Base-by-base conservation (phyloP, 192 early-diverging fungal species). In the Mortierella hygrophila region DNA sequence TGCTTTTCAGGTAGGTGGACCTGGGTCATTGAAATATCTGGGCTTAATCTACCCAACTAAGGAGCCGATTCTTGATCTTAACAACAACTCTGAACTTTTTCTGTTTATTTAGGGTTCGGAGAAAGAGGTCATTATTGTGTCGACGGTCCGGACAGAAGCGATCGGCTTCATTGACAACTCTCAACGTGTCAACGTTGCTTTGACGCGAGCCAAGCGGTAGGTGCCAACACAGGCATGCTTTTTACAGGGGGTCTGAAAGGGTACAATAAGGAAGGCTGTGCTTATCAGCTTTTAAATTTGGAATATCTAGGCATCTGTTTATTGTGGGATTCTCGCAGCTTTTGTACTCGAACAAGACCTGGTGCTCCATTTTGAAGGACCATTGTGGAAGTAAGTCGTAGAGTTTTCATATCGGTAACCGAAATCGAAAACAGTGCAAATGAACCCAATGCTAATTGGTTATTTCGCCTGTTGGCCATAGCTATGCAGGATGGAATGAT, bases 81-180 rank as follows among this genome's bases (percentile, higher is more conserved):
- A 47, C 55, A 40, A 55, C 40, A 40, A 16, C 8, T 15, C 11
- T 2, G 4, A 9, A 65, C 4, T 29, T 3, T 0, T 6, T 65
- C 1, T 74, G 46, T 2, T 35, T 16, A 18, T 20, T 20, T 90
- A 96, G 87, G 95, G 95, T 38, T 94, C 94, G 16, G 95, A 96
- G 70, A 94, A 94, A 72, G 90, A 93, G n/a, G 83, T 96, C 38
- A 96, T 96, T 75, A 81, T 96, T 41, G 80, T 96, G 26, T 92
- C 91, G 10, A 95, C 93, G 21, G 94, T 95, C 1, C 71, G 94
- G 40, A 94, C 92, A 35, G 71, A 82, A 26, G 77, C 80, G 8
- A 89, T 78, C 52, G 89, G 89, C 10, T 96, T 96, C 77, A 94
- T 95, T 63, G 94, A 95, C 68, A 92, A 93, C 44, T 80, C 79